Base-by-base conservation (phyloP, 2,329 filamentous ascomycete species). In the Amauroascus niger region DNA sequence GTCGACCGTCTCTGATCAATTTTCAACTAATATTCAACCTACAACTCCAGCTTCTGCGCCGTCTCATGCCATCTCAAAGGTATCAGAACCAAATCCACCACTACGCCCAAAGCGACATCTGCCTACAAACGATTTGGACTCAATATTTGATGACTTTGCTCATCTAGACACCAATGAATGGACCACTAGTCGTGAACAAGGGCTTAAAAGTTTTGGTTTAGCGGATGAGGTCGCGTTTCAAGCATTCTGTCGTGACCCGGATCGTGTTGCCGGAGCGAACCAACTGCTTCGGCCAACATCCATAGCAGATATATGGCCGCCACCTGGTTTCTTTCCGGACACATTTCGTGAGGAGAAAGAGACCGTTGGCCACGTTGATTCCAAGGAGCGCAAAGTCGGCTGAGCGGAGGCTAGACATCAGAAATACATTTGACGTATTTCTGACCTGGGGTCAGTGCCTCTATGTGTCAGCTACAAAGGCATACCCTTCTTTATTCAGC, bases 131-230 rank as follows among this genome's bases (percentile, higher is more conserved):
- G 69, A 72, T 32, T 61, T 74, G 14, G 71, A 74, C 52, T 69
- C 70, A 6, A 70, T 74, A 28, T 74, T 74, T 58, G 69, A 72
- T 54, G 71, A 74, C 41, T 64, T 74, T 45, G 71, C 71, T 32
- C 70, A 74, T 59, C 65, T 74, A 6, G 71, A 73, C 54, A 73
- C 70, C 4, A 73, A 68, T 24, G 70, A 73, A 52, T 53, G 51
- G 51, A 35, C 51, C 8, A 53, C 30, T 9, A 32, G 33, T 32
- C 41, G 51, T 8, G 51, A 53, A n/a, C 51, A 53, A 18, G 39
- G 35, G 9, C 41, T 47, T 18, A 39, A 41, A 32, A 43, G 40
- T 18, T 53, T 53, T 41, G 41, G 51, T 1, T 47, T 47, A 16
- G 41, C 33, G n/a, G 30, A 47, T 22, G 44, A 53, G 32, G 20